Conservation (phyloP, 1,284 basidiomycete species). For the Volvariella volvacea region DNA sequence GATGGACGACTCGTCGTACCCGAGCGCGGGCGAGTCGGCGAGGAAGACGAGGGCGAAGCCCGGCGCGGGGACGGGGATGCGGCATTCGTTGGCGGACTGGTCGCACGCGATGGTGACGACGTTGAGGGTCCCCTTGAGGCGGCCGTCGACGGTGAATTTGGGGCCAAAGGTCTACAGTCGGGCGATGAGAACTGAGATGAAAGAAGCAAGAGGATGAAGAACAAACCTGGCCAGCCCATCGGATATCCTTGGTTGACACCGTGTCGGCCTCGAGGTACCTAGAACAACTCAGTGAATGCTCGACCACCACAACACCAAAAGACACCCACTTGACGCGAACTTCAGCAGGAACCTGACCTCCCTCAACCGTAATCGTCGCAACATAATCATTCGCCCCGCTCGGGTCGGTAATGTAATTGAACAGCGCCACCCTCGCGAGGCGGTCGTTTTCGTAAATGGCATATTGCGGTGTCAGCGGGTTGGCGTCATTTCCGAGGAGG, state of each 20-base stretch:
- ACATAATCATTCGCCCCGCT: conserved; percentile 46
- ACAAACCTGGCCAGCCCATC: conserved; percentile 53
- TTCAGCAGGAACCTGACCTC: conserved; percentile 37
- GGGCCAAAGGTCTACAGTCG: conserved; percentile 47
- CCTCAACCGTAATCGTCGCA: conserved; percentile 39
- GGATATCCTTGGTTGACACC: conserved; percentile 58
- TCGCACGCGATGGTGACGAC: conserved; percentile 49
- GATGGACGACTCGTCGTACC: conserved; percentile 28
- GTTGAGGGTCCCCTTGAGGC: conserved; percentile 42
- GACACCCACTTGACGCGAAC: conserved; percentile 50
- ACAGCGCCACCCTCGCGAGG: conserved; percentile 54
- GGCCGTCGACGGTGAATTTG: conserved; percentile 55
- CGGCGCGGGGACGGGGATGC: conserved; percentile 58
- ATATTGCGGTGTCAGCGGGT: conserved; percentile 56
- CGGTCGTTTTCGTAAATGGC: conserved; percentile 62
- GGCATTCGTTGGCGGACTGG: conserved; percentile 42
- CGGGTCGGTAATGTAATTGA: conserved; percentile 63
- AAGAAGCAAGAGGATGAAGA: background rate
- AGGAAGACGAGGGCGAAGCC: conserved; percentile 70
- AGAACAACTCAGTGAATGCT: too few relatives aligned
- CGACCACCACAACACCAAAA: too few relatives aligned
- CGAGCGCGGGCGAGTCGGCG: conserved; percentile 29
- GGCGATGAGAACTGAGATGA: background rate
- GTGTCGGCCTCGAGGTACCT: conserved; percentile 43
- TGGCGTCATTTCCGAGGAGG: conserved; percentile 35